Conservation (phyloP, 2,329 filamentous ascomycete genomes). For the Cercospora janseana region DNA sequence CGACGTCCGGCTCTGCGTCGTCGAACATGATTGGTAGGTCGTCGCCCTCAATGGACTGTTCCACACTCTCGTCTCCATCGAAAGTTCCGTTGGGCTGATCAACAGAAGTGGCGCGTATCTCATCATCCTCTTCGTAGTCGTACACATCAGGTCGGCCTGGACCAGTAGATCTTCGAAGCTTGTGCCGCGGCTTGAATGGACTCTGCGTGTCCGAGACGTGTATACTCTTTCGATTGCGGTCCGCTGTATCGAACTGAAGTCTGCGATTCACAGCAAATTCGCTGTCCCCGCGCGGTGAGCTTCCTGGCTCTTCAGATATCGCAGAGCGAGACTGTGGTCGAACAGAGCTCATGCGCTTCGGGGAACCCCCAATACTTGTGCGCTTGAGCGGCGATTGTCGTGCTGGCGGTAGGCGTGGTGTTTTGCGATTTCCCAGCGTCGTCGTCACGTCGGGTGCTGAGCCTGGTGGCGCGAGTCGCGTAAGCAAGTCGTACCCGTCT, state of each 20-base stretch:
- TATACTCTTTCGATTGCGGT: conserved; percentile 32
- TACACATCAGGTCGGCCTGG: conserved; percentile 26
- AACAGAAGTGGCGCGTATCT: conserved; percentile 17
- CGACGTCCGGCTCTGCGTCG: conserved; percentile 16
- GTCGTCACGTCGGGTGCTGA: conserved; percentile 51
- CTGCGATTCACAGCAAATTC: conserved; percentile 35
- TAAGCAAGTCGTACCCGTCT: conserved; percentile 19
- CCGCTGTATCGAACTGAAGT: conserved; percentile 34
- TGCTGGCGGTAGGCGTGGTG: conserved; percentile 50
- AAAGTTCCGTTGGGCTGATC: conserved; percentile 20
- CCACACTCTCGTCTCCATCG: conserved; percentile 22
- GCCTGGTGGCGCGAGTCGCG: conserved; percentile 38
- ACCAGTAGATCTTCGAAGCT: conserved; percentile 31
- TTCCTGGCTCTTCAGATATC: conserved; percentile 18
- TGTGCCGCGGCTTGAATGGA: conserved; percentile 36
- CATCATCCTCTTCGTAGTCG: conserved; percentile 24
- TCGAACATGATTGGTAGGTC: conserved; percentile 20
- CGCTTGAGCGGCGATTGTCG: conserved; percentile 62
- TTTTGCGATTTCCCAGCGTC: conserved; percentile 43
- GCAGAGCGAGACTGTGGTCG: conserved; percentile 43
- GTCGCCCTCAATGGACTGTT: conserved; percentile 25
- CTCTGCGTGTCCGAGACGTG: conserved; percentile 30
- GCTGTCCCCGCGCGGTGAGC: conserved; percentile 13
- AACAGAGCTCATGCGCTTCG: conserved; percentile 60
- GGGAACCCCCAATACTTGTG: conserved; percentile 57